A percentile compares a stretch with the other conserved stretches of the same genome.
Evolutionary conservation across 140 eudicot species (phyloP).

Genomic region (Erigeron philadelphicus): DNA sequence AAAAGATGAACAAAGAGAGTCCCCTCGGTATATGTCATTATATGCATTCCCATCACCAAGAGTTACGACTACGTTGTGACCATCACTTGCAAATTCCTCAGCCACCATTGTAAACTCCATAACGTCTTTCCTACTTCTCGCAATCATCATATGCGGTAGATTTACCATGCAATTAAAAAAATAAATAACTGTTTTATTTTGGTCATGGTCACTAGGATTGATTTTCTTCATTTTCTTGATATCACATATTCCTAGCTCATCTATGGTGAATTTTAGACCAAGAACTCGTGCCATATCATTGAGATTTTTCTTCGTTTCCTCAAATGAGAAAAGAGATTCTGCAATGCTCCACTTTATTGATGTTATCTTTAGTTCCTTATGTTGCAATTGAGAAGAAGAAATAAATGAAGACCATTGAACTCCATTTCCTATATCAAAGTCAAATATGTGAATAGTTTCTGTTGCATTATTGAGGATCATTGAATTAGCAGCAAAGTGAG

Average conservation of each 20-base stretch:
- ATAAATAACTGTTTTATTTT: no score
- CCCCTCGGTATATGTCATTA: not conserved
- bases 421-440: conserved; percentile 43
- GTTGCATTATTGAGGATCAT: conserved; percentile 30
- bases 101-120: conserved; percentile 29
- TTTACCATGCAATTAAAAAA: conserved; percentile 37
- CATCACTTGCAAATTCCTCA: conserved; percentile 19
- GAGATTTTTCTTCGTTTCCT: conserved; percentile 35
- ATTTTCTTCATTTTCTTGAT: conserved; percentile 18
- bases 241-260: conserved; percentile 25
- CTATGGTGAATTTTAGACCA: conserved; percentile 28
- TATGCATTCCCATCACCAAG: conserved; percentile 36
- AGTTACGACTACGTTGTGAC: conserved; percentile 26
- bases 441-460: conserved; percentile 27
- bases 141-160: conserved; percentile 39
- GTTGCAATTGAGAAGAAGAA: conserved; percentile 19
- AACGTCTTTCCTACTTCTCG: conserved; percentile 28
- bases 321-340: conserved; percentile 29
- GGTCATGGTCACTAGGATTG: not conserved
- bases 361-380: conserved; percentile 24
- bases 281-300: conserved; percentile 26
- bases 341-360: conserved; percentile 18
- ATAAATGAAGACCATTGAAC: conserved; percentile 37
- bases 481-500: conserved; percentile 34
- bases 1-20: conserved; percentile 27